These are phyloP conservation scores for Penicillium sp. DNA, from an alignment of 2,329 filamentous ascomycete species.

Conservation along the genomic window DNA sequence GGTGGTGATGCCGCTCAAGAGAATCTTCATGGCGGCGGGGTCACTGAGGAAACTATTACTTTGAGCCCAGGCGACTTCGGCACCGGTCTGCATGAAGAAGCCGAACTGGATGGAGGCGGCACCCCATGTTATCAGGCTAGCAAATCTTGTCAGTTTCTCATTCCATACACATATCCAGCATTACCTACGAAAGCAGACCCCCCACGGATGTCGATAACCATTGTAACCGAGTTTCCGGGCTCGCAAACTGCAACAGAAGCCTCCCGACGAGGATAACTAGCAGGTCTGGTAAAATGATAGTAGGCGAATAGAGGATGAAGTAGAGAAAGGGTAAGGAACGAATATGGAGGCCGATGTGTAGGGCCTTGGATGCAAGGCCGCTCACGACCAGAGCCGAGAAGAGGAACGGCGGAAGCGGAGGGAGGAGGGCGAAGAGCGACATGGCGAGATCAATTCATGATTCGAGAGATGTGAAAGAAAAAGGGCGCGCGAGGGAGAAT, in stretches of 20 bases:
- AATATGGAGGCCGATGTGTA: constrained; percentile 34
- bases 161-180: not conserved
- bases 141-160: not conserved
- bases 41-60: constrained; percentile 34
- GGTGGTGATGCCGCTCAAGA: constrained; percentile 33
- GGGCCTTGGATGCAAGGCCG: constrained; percentile 30
- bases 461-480: constrained; percentile 1
- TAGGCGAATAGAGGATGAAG: constrained; percentile 36
- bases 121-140: constrained; percentile 28
- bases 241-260: constrained; percentile 24
- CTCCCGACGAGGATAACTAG: constrained; percentile 30
- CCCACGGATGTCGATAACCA: constrained; percentile 24
- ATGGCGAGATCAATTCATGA: constrained; percentile 22
- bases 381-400: constrained; percentile 31
- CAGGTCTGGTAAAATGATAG: constrained; percentile 34
- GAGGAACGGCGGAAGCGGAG: constrained; percentile 22
- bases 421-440: constrained; percentile 17
- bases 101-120: constrained; percentile 35
- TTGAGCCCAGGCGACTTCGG: constrained; percentile 38
- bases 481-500: constrained; percentile 1
- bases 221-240: constrained; percentile 20
- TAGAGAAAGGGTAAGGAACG: constrained; percentile 30
- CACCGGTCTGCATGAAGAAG: constrained; percentile 40
- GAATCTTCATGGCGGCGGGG: constrained; percentile 35
- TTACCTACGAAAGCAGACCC: constrained; percentile 28